Evolutionary conservation across 148 eudicot species (phyloP), one percentile per base, ranked within the genome.

Genomic region (Rhododendron ferrugineum): DNA sequence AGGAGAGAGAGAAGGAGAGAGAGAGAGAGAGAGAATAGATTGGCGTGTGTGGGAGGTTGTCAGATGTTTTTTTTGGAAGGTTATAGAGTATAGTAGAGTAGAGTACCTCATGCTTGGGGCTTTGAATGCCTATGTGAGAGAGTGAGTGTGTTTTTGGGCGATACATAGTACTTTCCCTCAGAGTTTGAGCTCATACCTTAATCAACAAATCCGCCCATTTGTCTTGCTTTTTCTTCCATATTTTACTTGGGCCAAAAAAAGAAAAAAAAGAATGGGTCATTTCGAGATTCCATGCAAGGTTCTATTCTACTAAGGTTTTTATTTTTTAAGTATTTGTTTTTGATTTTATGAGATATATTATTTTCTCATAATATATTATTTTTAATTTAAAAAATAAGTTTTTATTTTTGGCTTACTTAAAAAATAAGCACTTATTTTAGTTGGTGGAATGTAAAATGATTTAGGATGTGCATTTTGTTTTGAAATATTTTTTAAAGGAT

Each of bases 1-100:
- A 26, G 32, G 8, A n/a, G 6, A 28, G 32, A 26, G 5, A 6
- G 14, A 64, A 32, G 26, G 72, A 64, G 72, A 66, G 73, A 66
- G 82, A 81, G 82, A 52, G 74, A 84, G 85, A 74, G 62, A 70
- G 78, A 64, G 82, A 42, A 30, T 49, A 82, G 72, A 82, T 64
- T 50, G 84, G 60, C 62, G 76, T 76, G 86, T 87, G 82, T 70
- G 60, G 60, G 58, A 82, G 62, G n/a, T 42, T 86, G 88, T 86
- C 86, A 86, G 88, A 22, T 58, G 78, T 58, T 76, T 6, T 40
- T 46, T 81, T 11, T 13, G 36, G 18, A 30, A 70, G 18, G 75
- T 34, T 70, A 70, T 26, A 23, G 49, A 28, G 54, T 58, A 83
- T 40, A 20, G 79, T 26, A 30, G 49, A 28, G 56, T 58, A 83